These are phyloP conservation scores for Tothia fuscella DNA, from an alignment of 2,329 filamentous ascomycete species.

Conservation along the genomic window DNA sequence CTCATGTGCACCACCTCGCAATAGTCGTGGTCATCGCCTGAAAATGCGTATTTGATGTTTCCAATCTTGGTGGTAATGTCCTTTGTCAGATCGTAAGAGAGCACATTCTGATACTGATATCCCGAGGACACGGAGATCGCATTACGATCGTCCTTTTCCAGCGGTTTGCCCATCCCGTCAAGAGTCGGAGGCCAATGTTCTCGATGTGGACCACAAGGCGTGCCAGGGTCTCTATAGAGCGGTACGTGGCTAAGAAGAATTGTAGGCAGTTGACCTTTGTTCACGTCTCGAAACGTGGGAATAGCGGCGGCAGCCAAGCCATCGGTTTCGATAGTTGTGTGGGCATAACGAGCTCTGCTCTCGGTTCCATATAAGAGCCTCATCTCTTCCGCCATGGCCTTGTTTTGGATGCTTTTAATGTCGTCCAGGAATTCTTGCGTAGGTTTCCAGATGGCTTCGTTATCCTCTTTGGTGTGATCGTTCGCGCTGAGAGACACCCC, in stretches of 20 bases:
- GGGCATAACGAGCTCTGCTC: constrained; percentile 42
- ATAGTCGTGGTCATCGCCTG: constrained; percentile 96
- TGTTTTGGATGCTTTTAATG: constrained; percentile 52
- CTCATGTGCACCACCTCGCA: constrained; percentile 75
- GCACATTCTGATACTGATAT: constrained; percentile 95
- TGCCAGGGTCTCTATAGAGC: constrained; percentile 68
- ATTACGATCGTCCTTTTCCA: constrained; percentile 55
- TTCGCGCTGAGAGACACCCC: constrained; percentile 74
- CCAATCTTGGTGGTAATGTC: constrained; percentile 67
- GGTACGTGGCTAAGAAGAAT: constrained; percentile 87
- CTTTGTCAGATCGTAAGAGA: constrained; percentile 63
- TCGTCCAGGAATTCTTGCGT: constrained; percentile 63
- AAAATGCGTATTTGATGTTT: constrained; percentile 77
- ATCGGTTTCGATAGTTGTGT: constrained; percentile 48
- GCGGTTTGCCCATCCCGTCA: constrained; percentile 47
- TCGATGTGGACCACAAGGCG: constrained; percentile 74
- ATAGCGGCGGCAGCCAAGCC: constrained; percentile 23
- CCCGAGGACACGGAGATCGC: constrained; percentile 66
- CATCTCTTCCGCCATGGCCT: constrained; percentile 45
- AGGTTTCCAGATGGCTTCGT: constrained; percentile 58
- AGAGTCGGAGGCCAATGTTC: constrained; percentile 69
- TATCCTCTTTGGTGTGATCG: constrained; percentile 43
- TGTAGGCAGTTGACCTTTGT: constrained; percentile 54
- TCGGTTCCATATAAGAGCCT: constrained; percentile 45
- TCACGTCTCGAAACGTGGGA: neutral